Percentiles rank a stretch among this genome's conserved stretches.
These are phyloP conservation scores for Keqinozyma sinolaborantium DNA, from an alignment of 1,139 yeast genomes.

Conservation along the genomic window DNA sequence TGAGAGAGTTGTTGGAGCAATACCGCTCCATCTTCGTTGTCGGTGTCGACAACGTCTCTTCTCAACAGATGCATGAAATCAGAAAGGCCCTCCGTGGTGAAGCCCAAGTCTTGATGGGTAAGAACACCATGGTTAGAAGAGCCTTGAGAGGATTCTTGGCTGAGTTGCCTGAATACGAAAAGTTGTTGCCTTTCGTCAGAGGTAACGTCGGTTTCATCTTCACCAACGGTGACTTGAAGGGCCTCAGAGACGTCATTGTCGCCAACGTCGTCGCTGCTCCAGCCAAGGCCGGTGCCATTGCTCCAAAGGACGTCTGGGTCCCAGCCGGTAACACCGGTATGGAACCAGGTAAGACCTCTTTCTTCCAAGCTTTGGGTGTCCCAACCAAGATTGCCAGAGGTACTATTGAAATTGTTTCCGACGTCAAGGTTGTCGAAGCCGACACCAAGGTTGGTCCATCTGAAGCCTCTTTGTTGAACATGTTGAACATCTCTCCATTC, in stretches of 20 bases:
- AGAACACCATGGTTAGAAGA: slow-evolving; percentile 99
- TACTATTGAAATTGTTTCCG: slow-evolving; percentile 98
- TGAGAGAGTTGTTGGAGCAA: slow-evolving; percentile 92
- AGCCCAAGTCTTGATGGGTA: slow-evolving; percentile 98
- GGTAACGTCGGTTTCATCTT: slow-evolving; percentile 99
- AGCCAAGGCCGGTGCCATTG: slow-evolving; percentile 99
- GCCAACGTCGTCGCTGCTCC: slow-evolving; percentile 99
- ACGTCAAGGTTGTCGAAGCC: slow-evolving; percentile 90
- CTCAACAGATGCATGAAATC: slow-evolving; percentile 99
- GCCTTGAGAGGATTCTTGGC: slow-evolving; percentile 94
- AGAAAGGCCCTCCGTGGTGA: slow-evolving; percentile 95
- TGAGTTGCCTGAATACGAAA: slow-evolving; percentile 96
- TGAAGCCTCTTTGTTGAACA: slow-evolving; percentile 97
- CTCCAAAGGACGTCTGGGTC: slow-evolving; percentile 96
- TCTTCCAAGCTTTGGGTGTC: slow-evolving; percentile 99
- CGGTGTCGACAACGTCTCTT: slow-evolving; percentile 99
- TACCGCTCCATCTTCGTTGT: slow-evolving; percentile 98
- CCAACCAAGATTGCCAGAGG: slow-evolving; percentile 99
- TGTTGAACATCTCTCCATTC: slow-evolving; percentile 99
- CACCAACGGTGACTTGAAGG: slow-evolving; percentile 94
- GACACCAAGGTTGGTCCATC: slow-evolving; percentile 96
- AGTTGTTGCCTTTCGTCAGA: slow-evolving; percentile 87
- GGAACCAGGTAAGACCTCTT: slow-evolving; percentile 99
- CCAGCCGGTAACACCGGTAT: slow-evolving; percentile 99
- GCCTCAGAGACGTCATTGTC: slow-evolving; percentile 81